These are phyloP conservation scores for Pestalotiopsis fici DNA, from an alignment of 2,329 filamentous ascomycete genomes.

Conservation along the genomic window DNA sequence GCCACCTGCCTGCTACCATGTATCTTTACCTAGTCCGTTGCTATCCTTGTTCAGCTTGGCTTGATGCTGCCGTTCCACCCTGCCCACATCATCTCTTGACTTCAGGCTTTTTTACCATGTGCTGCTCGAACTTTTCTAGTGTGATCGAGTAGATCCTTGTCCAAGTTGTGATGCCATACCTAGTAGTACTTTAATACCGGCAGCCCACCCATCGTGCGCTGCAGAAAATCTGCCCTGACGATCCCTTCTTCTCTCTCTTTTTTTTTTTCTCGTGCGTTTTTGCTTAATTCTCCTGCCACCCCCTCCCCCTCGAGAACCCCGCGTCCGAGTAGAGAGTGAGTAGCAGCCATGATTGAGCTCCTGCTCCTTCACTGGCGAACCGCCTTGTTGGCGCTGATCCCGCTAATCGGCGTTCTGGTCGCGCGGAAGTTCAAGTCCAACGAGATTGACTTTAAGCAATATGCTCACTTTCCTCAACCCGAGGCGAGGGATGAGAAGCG, in stretches of 20 bases:
- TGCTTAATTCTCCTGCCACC: background rate
- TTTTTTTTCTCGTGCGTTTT: background rate
- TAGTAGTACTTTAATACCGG: background rate
- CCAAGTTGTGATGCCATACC: background rate
- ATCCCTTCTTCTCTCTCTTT: background rate
- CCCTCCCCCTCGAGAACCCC: background rate
- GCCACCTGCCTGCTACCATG: no score
- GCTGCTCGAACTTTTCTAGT: background rate
- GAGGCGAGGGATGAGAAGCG: background rate
- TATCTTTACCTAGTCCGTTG: background rate
- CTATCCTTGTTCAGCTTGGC: background rate
- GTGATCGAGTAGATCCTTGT: background rate
- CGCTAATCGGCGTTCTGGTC: background rate
- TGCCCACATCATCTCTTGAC: background rate
- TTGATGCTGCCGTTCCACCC: background rate
- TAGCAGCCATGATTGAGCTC: background rate
- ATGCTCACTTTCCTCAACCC: slow-evolving; percentile 8
- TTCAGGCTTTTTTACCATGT: background rate
- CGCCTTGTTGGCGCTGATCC: background rate
- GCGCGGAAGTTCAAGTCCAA: background rate
- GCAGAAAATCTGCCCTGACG: background rate
- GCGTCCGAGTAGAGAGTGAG: background rate
- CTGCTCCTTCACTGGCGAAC: background rate
- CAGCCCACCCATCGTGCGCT: background rate
- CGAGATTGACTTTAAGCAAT: slow-evolving; percentile 1